phyloP scores from a whole-genome alignment of 352 stramenopile genomes.

The Globisporangium barbulae region DNA sequence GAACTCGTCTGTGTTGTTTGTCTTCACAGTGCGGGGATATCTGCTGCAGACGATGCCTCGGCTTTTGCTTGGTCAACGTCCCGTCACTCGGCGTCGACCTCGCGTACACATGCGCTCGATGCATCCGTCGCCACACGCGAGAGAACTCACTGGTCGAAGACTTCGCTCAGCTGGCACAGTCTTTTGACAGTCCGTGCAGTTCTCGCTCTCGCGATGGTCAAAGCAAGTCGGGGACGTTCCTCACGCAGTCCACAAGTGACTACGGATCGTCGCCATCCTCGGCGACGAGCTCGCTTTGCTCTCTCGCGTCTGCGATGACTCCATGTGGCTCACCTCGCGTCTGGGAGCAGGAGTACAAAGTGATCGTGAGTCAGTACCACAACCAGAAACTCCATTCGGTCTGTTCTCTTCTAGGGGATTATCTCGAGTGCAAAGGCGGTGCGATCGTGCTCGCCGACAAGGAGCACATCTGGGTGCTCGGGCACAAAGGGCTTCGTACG shows the following conservation, averaged over 20 bases:
- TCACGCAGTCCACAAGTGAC: constrained; percentile 10
- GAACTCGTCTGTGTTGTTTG: constrained; percentile 4
- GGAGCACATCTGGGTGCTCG: constrained; percentile 61
- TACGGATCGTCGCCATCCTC: background rate
- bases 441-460: constrained; percentile 64
- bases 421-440: constrained; percentile 64
- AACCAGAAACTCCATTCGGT: constrained; percentile 72
- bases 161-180: constrained; percentile 36
- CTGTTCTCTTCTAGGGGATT: constrained; percentile 62
- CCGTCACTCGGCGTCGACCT: constrained; percentile 59
- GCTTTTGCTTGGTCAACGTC: constrained; percentile 68
- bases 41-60: constrained; percentile 63
- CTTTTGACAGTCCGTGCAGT: constrained; percentile 30
- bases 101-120: constrained; percentile 59
- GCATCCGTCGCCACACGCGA: constrained; percentile 49
- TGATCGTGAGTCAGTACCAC: constrained; percentile 71
- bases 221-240: constrained; percentile 11
- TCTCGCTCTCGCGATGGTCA: background rate
- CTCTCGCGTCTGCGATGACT: constrained; percentile 37
- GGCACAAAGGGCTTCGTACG: constrained; percentile 49
- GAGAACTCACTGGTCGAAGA: constrained; percentile 46
- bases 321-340: constrained; percentile 26
- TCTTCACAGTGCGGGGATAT: constrained; percentile 65
- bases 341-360: constrained; percentile 36
- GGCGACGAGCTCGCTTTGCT: constrained; percentile 13